Percentiles rank a stretch among this genome's conserved stretches.
Evolutionary conservation across 495 filamentous ascomycete genomes (phyloP).

Genomic region (Penicillium egyptiacum): DNA sequence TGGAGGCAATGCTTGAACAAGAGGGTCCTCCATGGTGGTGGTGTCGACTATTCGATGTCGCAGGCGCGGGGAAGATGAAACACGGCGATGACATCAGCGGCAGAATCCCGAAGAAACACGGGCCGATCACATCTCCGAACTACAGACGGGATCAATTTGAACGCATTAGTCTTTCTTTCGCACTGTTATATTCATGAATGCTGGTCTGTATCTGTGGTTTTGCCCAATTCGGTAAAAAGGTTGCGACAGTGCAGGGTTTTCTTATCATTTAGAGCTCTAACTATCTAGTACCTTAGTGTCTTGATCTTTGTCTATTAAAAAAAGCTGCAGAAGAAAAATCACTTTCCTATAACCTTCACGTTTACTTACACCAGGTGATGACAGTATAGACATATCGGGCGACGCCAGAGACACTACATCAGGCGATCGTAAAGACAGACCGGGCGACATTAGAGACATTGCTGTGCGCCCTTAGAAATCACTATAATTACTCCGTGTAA

Average conservation of each 20-base stretch:
- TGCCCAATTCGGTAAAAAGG: neutral
- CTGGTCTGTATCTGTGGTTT: neutral
- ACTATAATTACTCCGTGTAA: no score
- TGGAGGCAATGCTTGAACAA: constrained; percentile 60
- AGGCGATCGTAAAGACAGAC: no score
- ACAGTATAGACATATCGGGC: no score
- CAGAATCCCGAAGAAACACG: constrained; percentile 9
- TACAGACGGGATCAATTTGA: neutral
- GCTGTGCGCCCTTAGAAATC: no score
- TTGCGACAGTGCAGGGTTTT: neutral
- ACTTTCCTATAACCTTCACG: no score
- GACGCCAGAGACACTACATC: no score
- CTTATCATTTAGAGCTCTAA: neutral
- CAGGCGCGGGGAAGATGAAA: constrained; percentile 15
- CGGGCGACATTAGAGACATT: no score
- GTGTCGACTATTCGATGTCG: constrained; percentile 12
- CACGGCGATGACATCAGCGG: constrained; percentile 14
- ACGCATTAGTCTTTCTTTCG: neutral
- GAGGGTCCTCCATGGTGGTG: constrained; percentile 38
- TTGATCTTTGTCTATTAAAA: no score
- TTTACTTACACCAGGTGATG: no score
- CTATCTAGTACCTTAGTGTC: neutral
- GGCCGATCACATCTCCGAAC: constrained; percentile 8
- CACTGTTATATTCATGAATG: neutral
- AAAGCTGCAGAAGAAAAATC: no score